A percentile compares a stretch with the other conserved stretches of the same genome.
phyloP scores from a whole-genome alignment of 148 eudicot genomes.

The Rhododendron mucronatum region DNA sequence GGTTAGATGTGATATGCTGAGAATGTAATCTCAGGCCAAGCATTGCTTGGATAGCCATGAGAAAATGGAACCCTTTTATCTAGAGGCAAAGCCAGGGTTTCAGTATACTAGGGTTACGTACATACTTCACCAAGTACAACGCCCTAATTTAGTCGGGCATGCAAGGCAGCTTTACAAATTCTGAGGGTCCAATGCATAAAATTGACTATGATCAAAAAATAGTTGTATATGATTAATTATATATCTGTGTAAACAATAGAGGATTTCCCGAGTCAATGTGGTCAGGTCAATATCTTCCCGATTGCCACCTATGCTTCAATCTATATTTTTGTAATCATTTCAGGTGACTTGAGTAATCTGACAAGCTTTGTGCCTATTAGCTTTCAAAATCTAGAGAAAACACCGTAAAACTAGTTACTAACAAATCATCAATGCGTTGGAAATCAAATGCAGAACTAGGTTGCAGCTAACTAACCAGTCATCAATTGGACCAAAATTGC shows the following conservation, averaged over 20 bases:
- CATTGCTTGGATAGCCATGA: neutral
- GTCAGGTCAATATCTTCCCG: too few relatives aligned
- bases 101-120: neutral
- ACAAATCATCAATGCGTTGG: neutral
- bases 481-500: constrained; percentile 69
- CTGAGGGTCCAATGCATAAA: neutral
- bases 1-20: neutral
- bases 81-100: neutral
- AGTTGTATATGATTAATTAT: too few relatives aligned
- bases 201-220: too few relatives aligned
- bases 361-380: neutral
- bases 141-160: neutral
- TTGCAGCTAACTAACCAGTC: constrained; percentile 45
- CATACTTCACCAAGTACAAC: neutral
- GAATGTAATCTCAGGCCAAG: neutral
- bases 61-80: neutral
- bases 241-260: too few relatives aligned
- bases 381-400: neutral
- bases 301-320: neutral
- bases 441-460: neutral
- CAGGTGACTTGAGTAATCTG: neutral
- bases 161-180: neutral
- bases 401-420: neutral
- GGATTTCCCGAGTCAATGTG: too few relatives aligned
- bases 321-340: neutral